phyloP scores from a whole-genome alignment of 2,329 filamentous ascomycete species.

The Cladophialophora exuberans region DNA sequence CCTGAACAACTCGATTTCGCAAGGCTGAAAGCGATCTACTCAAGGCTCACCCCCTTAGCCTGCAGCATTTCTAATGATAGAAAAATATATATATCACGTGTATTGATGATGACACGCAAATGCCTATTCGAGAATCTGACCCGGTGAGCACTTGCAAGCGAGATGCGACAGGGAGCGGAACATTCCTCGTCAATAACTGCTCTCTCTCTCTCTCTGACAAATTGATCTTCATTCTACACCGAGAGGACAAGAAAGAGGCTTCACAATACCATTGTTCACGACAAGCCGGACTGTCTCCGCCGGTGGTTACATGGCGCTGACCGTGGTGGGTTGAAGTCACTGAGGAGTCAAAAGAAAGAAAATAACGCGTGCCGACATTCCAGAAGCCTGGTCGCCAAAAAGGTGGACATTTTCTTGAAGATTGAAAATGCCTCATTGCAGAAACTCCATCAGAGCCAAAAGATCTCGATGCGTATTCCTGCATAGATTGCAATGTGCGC shows the following conservation, averaged over 20 bases:
- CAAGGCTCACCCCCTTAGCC: not conserved
- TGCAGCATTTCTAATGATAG: slow-evolving; percentile 1
- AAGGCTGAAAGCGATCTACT: not conserved
- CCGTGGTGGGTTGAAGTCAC: slow-evolving; percentile 3
- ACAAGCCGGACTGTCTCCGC: slow-evolving; percentile 8
- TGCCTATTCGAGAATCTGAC: slow-evolving; percentile 16
- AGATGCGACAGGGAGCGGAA: slow-evolving; percentile 3
- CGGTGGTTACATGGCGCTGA: slow-evolving; percentile 3
- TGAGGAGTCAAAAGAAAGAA: not conserved
- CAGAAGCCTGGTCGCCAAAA: slow-evolving; percentile 12
- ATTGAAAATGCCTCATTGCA: slow-evolving; percentile 17
- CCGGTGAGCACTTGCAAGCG: slow-evolving; percentile 19
- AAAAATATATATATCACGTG: slow-evolving; percentile 4
- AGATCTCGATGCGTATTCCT: not conserved
- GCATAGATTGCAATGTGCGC: not conserved
- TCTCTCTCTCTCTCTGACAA: not conserved
- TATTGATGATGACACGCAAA: slow-evolving; percentile 1
- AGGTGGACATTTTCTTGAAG: not conserved
- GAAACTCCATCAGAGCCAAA: not conserved
- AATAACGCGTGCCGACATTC: slow-evolving; percentile 13
- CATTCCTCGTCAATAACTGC: not conserved
- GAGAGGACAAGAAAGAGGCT: slow-evolving; percentile 1
- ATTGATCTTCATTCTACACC: not conserved
- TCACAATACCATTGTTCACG: not conserved
- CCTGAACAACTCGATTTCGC: not conserved